Percentiles rank a stretch among this genome's conserved stretches.
Evolutionary conservation across 2,329 filamentous ascomycete species (phyloP).

Genomic region (Talaromyces verruculosus): DNA sequence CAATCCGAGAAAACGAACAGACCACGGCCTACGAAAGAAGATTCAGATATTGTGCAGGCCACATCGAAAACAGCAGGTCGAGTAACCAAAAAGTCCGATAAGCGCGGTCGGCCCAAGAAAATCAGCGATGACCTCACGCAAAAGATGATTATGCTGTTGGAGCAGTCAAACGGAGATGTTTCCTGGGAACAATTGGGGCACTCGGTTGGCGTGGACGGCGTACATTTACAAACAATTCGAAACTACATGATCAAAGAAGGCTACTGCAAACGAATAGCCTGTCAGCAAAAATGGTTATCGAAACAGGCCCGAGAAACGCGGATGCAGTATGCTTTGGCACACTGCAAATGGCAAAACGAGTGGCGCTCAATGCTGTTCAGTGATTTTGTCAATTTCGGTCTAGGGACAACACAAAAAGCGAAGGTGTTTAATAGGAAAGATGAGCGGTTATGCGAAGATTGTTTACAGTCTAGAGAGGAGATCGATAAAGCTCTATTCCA

Average conservation of each 20-base stretch:
- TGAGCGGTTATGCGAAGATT: constrained; percentile 22
- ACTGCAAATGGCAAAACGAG: constrained; percentile 22
- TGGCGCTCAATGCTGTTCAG: constrained; percentile 23
- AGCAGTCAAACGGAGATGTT: constrained; percentile 20
- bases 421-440: constrained; percentile 23
- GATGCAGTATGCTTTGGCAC: constrained; percentile 22
- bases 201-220: constrained; percentile 23
- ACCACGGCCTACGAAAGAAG: constrained; percentile 13
- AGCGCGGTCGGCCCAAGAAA: constrained; percentile 23
- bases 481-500: constrained; percentile 21
- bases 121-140: constrained; percentile 24
- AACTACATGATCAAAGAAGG: constrained; percentile 25
- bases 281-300: constrained; percentile 23
- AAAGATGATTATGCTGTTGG: constrained; percentile 23
- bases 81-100: constrained; percentile 20
- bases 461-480: constrained; percentile 21
- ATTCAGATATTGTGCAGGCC: neutral
- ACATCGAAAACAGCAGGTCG: constrained; percentile 7
- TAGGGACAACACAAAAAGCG: constrained; percentile 21
- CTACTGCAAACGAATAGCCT: constrained; percentile 24
- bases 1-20: constrained; percentile 12
- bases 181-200: constrained; percentile 23
- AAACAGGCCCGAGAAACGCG: constrained; percentile 20
- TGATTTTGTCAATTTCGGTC: constrained; percentile 22
- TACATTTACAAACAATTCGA: constrained; percentile 23